Percentiles rank a stretch among this genome's conserved stretches.
Evolutionary conservation across 495 filamentous ascomycete genomes (phyloP).

Genomic region (Trichoderma asperelloides): DNA sequence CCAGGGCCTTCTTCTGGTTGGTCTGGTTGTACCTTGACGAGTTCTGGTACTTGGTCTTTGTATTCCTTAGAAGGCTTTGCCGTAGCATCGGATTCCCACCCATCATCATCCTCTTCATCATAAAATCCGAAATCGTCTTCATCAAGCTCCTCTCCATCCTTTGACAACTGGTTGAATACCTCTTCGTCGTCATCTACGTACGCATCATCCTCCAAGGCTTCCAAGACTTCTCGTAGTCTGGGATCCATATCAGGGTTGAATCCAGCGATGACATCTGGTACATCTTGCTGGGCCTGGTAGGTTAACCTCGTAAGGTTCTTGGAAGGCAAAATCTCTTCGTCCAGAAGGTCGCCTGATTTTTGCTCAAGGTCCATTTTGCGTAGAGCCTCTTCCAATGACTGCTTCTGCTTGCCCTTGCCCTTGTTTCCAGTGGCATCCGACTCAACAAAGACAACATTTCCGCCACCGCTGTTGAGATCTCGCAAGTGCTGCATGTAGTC

Average conservation of each 20-base stretch:
- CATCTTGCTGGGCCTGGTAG: slow-evolving; percentile 89
- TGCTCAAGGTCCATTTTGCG: slow-evolving; percentile 52
- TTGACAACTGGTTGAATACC: slow-evolving; percentile 69
- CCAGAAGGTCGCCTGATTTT: slow-evolving; percentile 49
- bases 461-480: slow-evolving; percentile 54
- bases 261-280: slow-evolving; percentile 82
- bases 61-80: slow-evolving; percentile 56
- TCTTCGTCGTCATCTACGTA: slow-evolving; percentile 86
- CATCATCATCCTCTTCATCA: slow-evolving; percentile 58
- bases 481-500: slow-evolving; percentile 99
- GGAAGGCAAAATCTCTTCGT: slow-evolving; percentile 59
- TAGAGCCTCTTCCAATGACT: slow-evolving; percentile 72
- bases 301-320: slow-evolving; percentile 62
- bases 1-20: slow-evolving; percentile 37
- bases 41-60: slow-evolving; percentile 40
- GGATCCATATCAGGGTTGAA: slow-evolving; percentile 99
- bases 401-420: slow-evolving; percentile 56
- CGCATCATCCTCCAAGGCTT: slow-evolving; percentile 91
- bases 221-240: slow-evolving; percentile 79
- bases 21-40: slow-evolving; percentile 36
- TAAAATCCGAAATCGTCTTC: slow-evolving; percentile 45
- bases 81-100: slow-evolving; percentile 93
- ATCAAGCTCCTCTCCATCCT: slow-evolving; percentile 55
- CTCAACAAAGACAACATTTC: slow-evolving; percentile 67
- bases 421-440: slow-evolving; percentile 55